Evolutionary conservation across 163 green algal species (phyloP).

Genomic region (Chlamydomonas reinhardtii): DNA sequence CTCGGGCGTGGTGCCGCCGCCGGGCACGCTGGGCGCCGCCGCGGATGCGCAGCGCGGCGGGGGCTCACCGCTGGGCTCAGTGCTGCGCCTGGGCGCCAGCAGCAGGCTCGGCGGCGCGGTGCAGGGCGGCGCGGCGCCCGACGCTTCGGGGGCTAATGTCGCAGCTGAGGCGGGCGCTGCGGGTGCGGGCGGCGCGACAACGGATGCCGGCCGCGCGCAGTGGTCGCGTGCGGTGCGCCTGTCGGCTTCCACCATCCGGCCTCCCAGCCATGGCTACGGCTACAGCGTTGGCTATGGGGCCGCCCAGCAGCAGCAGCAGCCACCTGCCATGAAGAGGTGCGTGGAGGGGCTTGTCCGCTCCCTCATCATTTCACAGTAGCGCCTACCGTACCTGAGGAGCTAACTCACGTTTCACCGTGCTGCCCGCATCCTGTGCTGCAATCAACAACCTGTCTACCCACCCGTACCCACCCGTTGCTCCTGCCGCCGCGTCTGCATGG

Average conservation of each 20-base stretch:
- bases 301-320: neutral
- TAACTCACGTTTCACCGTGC: too few relatives aligned
- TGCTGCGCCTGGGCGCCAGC: neutral
- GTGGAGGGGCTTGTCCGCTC: too few relatives aligned
- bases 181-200: neutral
- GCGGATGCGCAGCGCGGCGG: too few relatives aligned
- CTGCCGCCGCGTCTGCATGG: too few relatives aligned
- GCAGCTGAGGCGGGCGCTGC: too few relatives aligned
- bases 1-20: neutral
- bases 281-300: neutral
- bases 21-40: too few relatives aligned
- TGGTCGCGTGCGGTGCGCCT: constrained; percentile 49
- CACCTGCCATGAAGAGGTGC: neutral
- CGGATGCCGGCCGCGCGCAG: constrained; percentile 24
- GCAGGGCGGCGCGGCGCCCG: too few relatives aligned
- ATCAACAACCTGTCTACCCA: neutral
- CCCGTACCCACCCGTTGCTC: neutral
- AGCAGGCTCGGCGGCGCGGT: too few relatives aligned
- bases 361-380: too few relatives aligned
- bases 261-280: neutral
- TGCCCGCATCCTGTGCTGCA: neutral
- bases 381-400: too few relatives aligned
- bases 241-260: constrained; percentile 28
- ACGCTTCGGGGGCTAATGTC: too few relatives aligned
- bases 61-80: neutral